These are phyloP conservation scores for Chlorella vulgaris DNA, from an alignment of 139 green algal genomes.

Conservation along the genomic window DNA sequence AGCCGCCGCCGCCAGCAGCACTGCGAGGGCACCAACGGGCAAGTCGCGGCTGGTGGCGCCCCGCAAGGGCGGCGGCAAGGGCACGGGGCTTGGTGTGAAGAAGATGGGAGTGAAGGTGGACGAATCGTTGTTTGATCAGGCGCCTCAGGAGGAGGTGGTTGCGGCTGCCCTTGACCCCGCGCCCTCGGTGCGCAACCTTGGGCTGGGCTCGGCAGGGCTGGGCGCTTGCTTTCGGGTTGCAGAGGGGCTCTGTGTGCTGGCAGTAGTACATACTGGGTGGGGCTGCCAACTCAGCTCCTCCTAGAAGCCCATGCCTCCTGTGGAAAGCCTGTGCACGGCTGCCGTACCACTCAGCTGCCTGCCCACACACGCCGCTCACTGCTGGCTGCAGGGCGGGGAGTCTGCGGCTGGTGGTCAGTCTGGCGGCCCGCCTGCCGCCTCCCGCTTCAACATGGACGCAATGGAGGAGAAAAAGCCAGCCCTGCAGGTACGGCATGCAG, in stretches of 20 bases:
- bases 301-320: no score
- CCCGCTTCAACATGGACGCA: slow-evolving; percentile 69
- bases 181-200: background rate
- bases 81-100: slow-evolving; percentile 82
- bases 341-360: no score
- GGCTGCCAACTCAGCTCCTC: no score
- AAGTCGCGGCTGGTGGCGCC: slow-evolving; percentile 40
- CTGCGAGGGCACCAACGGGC: slow-evolving; percentile 16
- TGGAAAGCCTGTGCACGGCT: no score
- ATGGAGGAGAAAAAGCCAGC: slow-evolving; percentile 51
- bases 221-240: no score
- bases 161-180: background rate
- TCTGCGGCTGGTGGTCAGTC: background rate
- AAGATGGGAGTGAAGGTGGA: slow-evolving; percentile 85
- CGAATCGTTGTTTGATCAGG: slow-evolving; percentile 82
- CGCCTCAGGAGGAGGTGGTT: slow-evolving; percentile 38
- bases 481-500: background rate
- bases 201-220: no score
- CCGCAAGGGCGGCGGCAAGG: slow-evolving; percentile 39
- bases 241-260: no score
- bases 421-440: slow-evolving; percentile 32
- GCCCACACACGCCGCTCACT: no score
- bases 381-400: background rate
- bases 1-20: background rate
- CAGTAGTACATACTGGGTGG: no score